Evolutionary conservation across 352 stramenopile species (phyloP).

Genomic region (Phytophthora pistaciae): DNA sequence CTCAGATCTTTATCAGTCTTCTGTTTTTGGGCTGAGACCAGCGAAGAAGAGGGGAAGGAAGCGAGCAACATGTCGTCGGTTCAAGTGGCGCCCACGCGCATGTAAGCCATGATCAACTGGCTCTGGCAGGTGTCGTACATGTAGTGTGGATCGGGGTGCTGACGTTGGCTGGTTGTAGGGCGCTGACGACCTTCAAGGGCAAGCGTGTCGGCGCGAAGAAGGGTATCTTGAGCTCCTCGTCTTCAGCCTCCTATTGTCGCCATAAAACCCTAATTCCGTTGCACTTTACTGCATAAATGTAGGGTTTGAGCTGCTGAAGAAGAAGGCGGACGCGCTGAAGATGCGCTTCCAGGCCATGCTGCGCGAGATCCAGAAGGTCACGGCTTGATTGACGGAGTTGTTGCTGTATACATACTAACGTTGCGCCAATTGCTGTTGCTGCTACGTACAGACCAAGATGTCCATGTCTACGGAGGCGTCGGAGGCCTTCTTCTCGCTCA

Average conservation of each 20-base stretch:
- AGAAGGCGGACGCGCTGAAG: constrained; percentile 99
- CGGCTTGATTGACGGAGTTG: not conserved
- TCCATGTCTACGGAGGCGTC: constrained; percentile 91
- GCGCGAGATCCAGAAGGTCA: constrained; percentile 87
- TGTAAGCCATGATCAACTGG: constrained; percentile 46
- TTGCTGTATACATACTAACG: too few relatives aligned
- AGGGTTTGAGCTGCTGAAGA: constrained; percentile 93
- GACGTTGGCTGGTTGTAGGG: constrained; percentile 49
- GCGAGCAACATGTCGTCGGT: constrained; percentile 43
- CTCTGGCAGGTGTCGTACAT: not conserved
- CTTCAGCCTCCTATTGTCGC: not conserved
- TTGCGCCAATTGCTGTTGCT: not conserved
- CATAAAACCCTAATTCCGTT: not conserved
- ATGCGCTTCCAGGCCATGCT: constrained; percentile 93
- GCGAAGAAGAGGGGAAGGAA: constrained; percentile 3
- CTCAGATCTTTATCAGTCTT: constrained; percentile 1
- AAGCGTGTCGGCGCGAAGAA: constrained; percentile 90
- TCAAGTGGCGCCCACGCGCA: constrained; percentile 83
- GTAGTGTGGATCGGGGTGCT: not conserved
- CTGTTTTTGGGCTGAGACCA: constrained; percentile 18
- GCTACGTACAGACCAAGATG: constrained; percentile 79
- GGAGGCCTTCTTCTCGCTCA: constrained; percentile 98
- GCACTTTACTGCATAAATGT: not conserved
- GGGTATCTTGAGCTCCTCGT: constrained; percentile 41
- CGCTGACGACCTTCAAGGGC: constrained; percentile 85